Evolutionary conservation across 805 yeast species (phyloP).

Genomic region (Martiniozyma abietophila): DNA sequence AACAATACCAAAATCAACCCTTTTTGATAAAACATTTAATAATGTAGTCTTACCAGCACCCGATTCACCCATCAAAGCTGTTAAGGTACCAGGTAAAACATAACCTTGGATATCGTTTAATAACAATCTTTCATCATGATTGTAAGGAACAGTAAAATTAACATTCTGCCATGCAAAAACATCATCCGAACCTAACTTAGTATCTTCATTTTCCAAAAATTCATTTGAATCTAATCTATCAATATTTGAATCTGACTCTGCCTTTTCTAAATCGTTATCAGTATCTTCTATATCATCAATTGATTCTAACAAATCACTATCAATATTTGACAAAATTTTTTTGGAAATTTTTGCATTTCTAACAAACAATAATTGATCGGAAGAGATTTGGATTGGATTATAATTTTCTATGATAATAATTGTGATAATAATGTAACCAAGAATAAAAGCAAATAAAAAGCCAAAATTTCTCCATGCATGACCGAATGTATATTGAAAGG

Average conservation of each 20-base stretch:
- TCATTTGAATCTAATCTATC: conserved; percentile 34
- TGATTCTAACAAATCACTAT: too few relatives aligned
- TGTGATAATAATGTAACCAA: conserved; percentile 29
- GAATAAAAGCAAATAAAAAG: conserved; percentile 32
- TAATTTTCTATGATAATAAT: conserved; percentile 23
- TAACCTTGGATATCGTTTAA: conserved; percentile 37
- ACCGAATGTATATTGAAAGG: conserved; percentile 42
- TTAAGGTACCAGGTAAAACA: conserved; percentile 45
- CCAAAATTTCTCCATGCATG: conserved; percentile 81
- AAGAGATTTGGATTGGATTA: conserved; percentile 22
- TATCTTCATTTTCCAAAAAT: conserved; percentile 38
- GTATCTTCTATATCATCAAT: too few relatives aligned
- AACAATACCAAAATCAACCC: conserved; percentile 42
- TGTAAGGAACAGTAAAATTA: conserved; percentile 45
- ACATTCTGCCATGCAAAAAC: conserved; percentile 57
- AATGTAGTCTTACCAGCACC: conserved; percentile 60
- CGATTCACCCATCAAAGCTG: conserved; percentile 57
- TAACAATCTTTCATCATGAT: conserved; percentile 31
- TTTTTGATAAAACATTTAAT: conserved; percentile 42
- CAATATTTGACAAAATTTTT: conserved; percentile 21
- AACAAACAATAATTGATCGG: conserved; percentile 26
- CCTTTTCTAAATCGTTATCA: conserved; percentile 26
- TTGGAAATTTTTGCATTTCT: conserved; percentile 21
- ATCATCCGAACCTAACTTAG: conserved; percentile 37
- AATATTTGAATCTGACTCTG: conserved; percentile 21